phyloP scores from a whole-genome alignment of 805 yeast genomes.

The Spathaspora passalidarum region DNA sequence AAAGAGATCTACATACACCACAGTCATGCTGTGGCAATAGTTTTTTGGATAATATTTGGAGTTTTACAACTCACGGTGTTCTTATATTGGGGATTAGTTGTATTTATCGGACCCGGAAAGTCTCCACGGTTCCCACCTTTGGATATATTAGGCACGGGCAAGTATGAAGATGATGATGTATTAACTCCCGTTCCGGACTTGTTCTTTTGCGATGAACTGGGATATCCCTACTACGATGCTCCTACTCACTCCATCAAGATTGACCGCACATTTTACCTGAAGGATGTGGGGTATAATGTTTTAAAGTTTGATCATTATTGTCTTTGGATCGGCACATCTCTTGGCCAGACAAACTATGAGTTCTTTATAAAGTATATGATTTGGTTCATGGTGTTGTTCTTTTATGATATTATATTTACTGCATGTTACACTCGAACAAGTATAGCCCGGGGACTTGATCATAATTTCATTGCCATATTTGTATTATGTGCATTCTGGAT shows the following conservation, averaged over 20 bases:
- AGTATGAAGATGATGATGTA: slow-evolving; percentile 4
- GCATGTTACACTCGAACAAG: slow-evolving; percentile 20
- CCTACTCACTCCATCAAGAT: slow-evolving; percentile 63
- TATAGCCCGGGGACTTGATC: slow-evolving; percentile 26
- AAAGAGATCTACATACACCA: slow-evolving; percentile 27
- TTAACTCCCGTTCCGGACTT: slow-evolving; percentile 48
- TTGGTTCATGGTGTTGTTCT: slow-evolving; percentile 33
- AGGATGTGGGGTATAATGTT: slow-evolving; percentile 53
- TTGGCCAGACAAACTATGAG: slow-evolving; percentile 66
- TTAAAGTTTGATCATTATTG: slow-evolving; percentile 84
- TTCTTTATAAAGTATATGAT: slow-evolving; percentile 53
- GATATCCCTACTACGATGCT: slow-evolving; percentile 76
- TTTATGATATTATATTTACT: slow-evolving; percentile 24
- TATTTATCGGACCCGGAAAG: slow-evolving; percentile 58
- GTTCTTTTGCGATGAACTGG: slow-evolving; percentile 68
- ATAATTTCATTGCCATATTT: slow-evolving; percentile 49
- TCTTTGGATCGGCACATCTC: slow-evolving; percentile 66
- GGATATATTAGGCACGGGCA: slow-evolving; percentile 20
- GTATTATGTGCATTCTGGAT: slow-evolving; percentile 45
- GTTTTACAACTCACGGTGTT: slow-evolving; percentile 18
- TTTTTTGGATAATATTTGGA: slow-evolving; percentile 30
- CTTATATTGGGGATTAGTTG: slow-evolving; percentile 44
- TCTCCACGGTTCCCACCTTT: slow-evolving; percentile 35
- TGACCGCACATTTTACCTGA: slow-evolving; percentile 69
- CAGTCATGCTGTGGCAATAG: slow-evolving; percentile 30